Evolutionary conservation across 2,329 filamentous ascomycete species (phyloP), one percentile per base, ranked within the genome.

Genomic region (Sphaerulina musiva): DNA sequence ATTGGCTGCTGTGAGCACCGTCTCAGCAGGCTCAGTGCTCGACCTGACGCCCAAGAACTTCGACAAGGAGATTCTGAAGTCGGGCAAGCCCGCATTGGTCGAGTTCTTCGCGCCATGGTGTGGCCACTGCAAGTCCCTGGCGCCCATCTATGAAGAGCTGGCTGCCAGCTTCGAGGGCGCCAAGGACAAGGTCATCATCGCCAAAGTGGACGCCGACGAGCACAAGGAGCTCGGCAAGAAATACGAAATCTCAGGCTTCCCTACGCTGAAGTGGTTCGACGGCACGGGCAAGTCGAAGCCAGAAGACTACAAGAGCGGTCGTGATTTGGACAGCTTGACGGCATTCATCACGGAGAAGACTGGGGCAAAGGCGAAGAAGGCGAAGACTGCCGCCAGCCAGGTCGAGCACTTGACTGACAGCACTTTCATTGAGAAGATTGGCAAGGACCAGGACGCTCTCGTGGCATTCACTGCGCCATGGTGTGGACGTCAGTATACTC

Each of bases 61-160:
- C 72, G 92, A 97, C 77, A 76, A 85, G 46, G 79, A 95, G 52
- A 89, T 95, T 60, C 80, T 95, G 57, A 83, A 95, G 71, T 92
- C 88, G 44, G 90, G 90, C 73, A 97, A 95, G 78, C 92, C 93
- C 42, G 91, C 93, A 0, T 84, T 98, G 26, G 90, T 97, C 65
- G 91, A 97, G 73, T 98, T 98, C 81, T 97, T 95, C 70, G 93
- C 93, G 34, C 91, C 92, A 23, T 98, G 93, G 93, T 98, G 93
- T 69, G 95, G 93, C 32, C 93, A 98, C 80, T 98, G 93, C 89
- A 97, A 97, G 82, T 95, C 78, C 68, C 86, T 98, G 34, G 93
- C 93, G 12, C 95, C 93, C 47, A 78, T 95, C 56, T 98, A 95
- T 74, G 93, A 98, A 72, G 88, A 98, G 70, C 83, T 98, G 42